These are phyloP conservation scores for Citrus cavaleriei DNA, from an alignment of 345 rosid species.

Conservation along the genomic window DNA sequence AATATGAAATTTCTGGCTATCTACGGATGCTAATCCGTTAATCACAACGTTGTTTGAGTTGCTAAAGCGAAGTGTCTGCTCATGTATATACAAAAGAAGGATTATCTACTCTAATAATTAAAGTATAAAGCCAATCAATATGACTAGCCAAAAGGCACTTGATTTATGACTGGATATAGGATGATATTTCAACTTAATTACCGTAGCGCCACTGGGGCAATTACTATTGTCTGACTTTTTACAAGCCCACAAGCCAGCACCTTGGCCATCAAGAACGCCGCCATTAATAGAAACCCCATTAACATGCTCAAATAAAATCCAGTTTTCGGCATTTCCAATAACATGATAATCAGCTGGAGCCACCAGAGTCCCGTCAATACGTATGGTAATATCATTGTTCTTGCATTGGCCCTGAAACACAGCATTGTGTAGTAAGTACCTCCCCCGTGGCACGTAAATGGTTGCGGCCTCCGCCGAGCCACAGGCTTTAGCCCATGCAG, in stretches of 20 bases:
- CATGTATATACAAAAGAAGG: not conserved
- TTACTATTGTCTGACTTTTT: constrained; percentile 43
- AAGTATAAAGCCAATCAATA: too few species aligned
- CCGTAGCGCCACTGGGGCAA: constrained; percentile 74
- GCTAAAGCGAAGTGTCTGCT: constrained; percentile 46
- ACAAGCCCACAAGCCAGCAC: constrained; percentile 63
- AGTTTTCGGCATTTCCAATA: constrained; percentile 38
- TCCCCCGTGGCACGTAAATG: constrained; percentile 51
- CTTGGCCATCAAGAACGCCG: constrained; percentile 64
- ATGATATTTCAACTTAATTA: constrained; percentile 10
- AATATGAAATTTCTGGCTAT: constrained; percentile 63
- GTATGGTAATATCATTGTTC: constrained; percentile 35
- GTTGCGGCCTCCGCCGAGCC: constrained; percentile 42
- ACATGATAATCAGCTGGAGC: constrained; percentile 54
- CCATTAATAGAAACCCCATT: constrained; percentile 51
- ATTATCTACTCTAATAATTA: not conserved
- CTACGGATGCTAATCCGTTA: constrained; percentile 45
- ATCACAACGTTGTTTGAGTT: constrained; percentile 47
- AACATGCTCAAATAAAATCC: constrained; percentile 48
- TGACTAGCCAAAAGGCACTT: too few species aligned
- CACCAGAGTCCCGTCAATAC: constrained; percentile 58
- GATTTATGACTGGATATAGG: not conserved
- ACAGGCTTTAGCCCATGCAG: constrained; percentile 58
- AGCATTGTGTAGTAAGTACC: constrained; percentile 36
- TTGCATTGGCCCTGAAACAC: constrained; percentile 62